Evolutionary conservation across 1,284 basidiomycete species (phyloP), one percentile per base, ranked within the genome.

Genomic region (Apiotrichum gracile): DNA sequence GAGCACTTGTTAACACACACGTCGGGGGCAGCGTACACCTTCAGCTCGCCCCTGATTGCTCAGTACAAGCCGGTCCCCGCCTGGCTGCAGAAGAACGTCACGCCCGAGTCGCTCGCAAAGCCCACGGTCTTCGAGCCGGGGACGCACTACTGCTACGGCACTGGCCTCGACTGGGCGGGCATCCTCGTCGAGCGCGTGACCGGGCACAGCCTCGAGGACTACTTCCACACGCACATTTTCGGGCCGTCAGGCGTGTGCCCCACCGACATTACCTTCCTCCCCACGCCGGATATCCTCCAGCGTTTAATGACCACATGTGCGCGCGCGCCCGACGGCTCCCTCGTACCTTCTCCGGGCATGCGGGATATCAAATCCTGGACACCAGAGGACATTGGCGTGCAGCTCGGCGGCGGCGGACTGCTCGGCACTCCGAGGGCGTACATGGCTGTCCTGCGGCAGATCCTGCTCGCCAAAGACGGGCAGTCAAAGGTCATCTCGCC

Each of bases 121-220:
- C 65, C 67, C 0, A 52, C 65, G 6, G 39, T 65, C 22, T 70
- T 60, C 54, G 64, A 71, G 43, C 70, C 70, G 12, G 69, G 69
- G 1, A 57, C 61, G 0, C 42, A 43, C 5, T 73, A 51, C 48
- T 21, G 24, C 25, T 71, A 72, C 58, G 48, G 57, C n/a, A 52
- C 58, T 39, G 64, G 64, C 4, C 67, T 72, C 37, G 76, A 76
- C 49, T 72, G 66, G 67, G 61, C 64, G 33, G 72, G 66, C 26
- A 24, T 60, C 52, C 35, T 70, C 51, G 60, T 76, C 40, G 51
- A 56, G 33, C 64, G 73, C 24, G 49, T 65, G 12, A 63, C 61
- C 0, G 68, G 67, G 2, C 41, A 52, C 13, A 57, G 55, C 0
- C 59, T 74, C 9, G 69, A 70, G 43, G 63, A 61, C 2, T 69